phyloP scores from a whole-genome alignment of 225 moss, liverwort and hornwort species.

The Physcomitrellopsis africana region DNA sequence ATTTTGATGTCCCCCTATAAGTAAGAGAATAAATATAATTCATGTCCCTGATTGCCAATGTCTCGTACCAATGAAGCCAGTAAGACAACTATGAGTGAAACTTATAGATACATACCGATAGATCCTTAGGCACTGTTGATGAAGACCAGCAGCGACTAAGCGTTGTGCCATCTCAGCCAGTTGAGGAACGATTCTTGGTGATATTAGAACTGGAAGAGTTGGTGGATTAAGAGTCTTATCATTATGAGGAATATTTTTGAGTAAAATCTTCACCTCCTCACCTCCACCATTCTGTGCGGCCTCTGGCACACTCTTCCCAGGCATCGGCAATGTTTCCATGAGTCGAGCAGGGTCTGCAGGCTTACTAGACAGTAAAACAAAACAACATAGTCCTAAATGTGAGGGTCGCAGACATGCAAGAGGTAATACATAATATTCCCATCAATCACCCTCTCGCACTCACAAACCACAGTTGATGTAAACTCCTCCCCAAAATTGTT shows the following conservation, averaged over 20 bases:
- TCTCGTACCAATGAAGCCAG: not conserved
- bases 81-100: conserved; percentile 5
- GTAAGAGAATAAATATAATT: not conserved
- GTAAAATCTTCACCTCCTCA: conserved; percentile 65
- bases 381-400: conserved; percentile 12
- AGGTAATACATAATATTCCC: not conserved
- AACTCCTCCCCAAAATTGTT: too few species aligned
- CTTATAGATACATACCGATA: conserved; percentile 57
- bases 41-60: not conserved
- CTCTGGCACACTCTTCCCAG: conserved; percentile 60
- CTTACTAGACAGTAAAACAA: conserved; percentile 58
- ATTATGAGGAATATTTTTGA: conserved; percentile 60
- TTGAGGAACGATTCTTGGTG: conserved; percentile 83
- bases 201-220: conserved; percentile 74
- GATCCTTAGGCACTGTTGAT: conserved; percentile 83
- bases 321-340: conserved; percentile 74
- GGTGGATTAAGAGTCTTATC: conserved; percentile 60
- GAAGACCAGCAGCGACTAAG: conserved; percentile 79
- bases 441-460: not conserved
- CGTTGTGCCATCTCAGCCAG: conserved; percentile 89
- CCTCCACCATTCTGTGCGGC: conserved; percentile 47
- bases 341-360: conserved; percentile 77
- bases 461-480: not conserved
- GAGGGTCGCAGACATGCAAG: not conserved
- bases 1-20: not conserved